These are phyloP conservation scores for Tirmania nivea DNA, from an alignment of 495 filamentous ascomycete species.

Conservation along the genomic window DNA sequence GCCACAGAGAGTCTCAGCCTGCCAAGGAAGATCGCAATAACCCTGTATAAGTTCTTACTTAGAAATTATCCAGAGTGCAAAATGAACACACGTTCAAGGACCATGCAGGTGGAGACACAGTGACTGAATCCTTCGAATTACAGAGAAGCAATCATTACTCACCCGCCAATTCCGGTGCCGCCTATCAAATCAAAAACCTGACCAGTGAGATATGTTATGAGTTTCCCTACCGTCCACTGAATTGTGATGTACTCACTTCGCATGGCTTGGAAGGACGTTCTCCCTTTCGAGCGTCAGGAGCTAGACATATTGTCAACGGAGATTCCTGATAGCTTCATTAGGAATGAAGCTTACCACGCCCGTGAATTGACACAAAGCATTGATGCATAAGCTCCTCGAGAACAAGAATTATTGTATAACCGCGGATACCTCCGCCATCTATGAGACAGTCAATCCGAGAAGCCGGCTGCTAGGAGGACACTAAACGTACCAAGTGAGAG, in stretches of 20 bases:
- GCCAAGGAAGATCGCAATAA: conserved; percentile 93
- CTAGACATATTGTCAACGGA: background rate
- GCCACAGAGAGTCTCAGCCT: conserved; percentile 77
- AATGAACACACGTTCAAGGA: no score
- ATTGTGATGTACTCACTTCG: conserved; percentile 25
- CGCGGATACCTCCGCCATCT: conserved; percentile 94
- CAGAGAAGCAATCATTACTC: background rate
- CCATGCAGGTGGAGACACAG: no score
- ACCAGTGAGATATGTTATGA: conserved; percentile 33
- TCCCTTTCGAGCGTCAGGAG: conserved; percentile 19
- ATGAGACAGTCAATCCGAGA: background rate
- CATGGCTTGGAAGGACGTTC: conserved; percentile 82
- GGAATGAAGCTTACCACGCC: conserved; percentile 31
- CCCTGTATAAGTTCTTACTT: conserved; percentile 1
- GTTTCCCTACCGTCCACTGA: no score
- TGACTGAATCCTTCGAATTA: no score
- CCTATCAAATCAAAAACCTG: conserved; percentile 68
- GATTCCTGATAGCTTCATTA: no score
- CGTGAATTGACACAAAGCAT: conserved; percentile 72
- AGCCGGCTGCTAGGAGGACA: background rate
- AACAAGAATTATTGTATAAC: conserved; percentile 91
- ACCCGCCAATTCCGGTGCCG: conserved; percentile 63
- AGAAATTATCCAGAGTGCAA: no score
- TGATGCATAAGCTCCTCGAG: conserved; percentile 35
- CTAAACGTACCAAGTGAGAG: background rate